Evolutionary conservation across 805 yeast genomes (phyloP), one percentile per base, ranked within the genome.

Genomic region (Starmerella bacillaris): DNA sequence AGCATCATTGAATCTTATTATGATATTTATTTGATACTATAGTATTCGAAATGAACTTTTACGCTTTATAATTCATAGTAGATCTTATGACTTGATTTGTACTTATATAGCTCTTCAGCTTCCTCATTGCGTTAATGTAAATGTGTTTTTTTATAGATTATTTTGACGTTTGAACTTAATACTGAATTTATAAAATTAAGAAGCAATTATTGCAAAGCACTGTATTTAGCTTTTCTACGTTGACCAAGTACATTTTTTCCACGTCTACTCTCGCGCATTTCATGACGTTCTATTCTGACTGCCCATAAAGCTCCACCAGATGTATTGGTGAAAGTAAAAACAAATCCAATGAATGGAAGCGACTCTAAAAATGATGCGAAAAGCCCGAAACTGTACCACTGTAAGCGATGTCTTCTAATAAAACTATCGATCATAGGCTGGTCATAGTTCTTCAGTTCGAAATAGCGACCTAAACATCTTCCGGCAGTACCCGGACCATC

Each of bases 401-500:
- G 56, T 30, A 48, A 50, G 20, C 51, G 40, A 35, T 56, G 43
- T 26, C 37, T 40, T 11, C 37, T 29, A 3, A 51, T 44, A 27
- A 46, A 55, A 22, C 37, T 37, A 38, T 58, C 54, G 5, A 59
- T 56, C 41, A 69, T 67, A 11, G 60, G 51, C 9, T 54, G 50
- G 37, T 57, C 55, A 46, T 60, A 64, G 3, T 70, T 72, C 47
- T 70, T 72, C 34, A 74, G 59, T 24, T 61, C 62, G 45, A 68
- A 73, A 50, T 73, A 75, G 28, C 79, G 57, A 12, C 56, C 46
- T 35, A 72, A 78, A 24, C 68, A 61, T 30, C 57, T 55, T 36
- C 60, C 56, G 0, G 74, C 79, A 24, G 65, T 64, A 16, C 65
- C 52, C 0, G 77, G 69, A 1, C 78, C 72, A 36, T 64, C 67